These are phyloP conservation scores for Trypanosoma lewisi DNA, from an alignment of 208 protist genomes.

Conservation along the genomic window DNA sequence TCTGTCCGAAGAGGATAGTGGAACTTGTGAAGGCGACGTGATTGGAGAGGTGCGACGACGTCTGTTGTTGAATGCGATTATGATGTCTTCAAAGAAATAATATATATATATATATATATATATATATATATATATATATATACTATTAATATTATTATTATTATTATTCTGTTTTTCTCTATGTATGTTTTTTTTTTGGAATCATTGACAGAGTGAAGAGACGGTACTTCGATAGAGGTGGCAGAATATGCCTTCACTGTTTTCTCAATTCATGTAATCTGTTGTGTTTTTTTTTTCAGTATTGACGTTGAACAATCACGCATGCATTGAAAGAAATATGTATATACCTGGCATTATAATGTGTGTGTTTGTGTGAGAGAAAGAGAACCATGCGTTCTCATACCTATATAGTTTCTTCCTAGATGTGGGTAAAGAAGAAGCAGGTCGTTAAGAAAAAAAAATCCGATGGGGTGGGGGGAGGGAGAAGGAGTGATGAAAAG, in stretches of 20 bases:
- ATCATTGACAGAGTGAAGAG: neutral
- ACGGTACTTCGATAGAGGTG: neutral
- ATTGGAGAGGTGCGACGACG: conserved; percentile 41
- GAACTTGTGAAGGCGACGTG: neutral
- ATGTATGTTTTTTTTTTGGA: too few species aligned
- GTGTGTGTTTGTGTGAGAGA: conserved; percentile 2
- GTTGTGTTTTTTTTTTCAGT: conserved; percentile 19
- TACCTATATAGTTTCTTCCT: neutral
- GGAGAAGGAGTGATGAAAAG: too few species aligned
- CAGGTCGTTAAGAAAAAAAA: neutral
- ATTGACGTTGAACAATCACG: neutral
- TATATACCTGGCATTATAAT: too few species aligned
- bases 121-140: neutral
- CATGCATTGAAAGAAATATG: neutral
- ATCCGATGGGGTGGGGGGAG: too few species aligned
- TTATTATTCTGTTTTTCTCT: too few species aligned
- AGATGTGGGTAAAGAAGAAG: neutral
- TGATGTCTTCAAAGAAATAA: conserved; percentile 13
- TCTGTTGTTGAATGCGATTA: conserved; percentile 54
- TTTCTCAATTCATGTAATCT: conserved; percentile 16
- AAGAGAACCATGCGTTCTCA: neutral
- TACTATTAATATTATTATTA: too few species aligned
- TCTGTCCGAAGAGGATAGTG: conserved; percentile 17
- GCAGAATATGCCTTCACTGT: neutral
- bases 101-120: conserved; percentile 3